Conservation (phyloP, 371 early-diverging fungal species). For the Mycotypha africana region DNA sequence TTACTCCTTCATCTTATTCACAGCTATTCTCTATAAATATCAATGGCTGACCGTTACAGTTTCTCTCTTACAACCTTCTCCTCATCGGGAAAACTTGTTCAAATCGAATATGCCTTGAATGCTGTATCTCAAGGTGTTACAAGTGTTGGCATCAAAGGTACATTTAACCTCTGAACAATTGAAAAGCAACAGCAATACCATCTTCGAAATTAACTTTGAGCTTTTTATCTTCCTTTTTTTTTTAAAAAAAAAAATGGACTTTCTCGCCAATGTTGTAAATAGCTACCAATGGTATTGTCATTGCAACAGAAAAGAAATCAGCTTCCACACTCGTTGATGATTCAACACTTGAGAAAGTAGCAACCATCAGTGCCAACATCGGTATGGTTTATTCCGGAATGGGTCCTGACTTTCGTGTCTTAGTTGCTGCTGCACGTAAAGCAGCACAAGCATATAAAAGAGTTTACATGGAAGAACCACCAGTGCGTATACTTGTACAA, state of each 20-base stretch:
- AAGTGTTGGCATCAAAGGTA: slow-evolving; percentile 97
- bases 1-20: neutral
- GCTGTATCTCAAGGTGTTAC: slow-evolving; percentile 96
- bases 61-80: slow-evolving; percentile 99
- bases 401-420: slow-evolving; percentile 96
- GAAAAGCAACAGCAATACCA: too few species aligned
- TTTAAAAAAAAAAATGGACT: too few species aligned
- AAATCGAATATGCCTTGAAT: slow-evolving; percentile 98
- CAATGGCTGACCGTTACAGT: slow-evolving; percentile 70
- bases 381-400: slow-evolving; percentile 99
- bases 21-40: too few species aligned
- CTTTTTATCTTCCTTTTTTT: too few species aligned
- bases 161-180: too few species aligned
- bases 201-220: too few species aligned
- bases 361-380: slow-evolving; percentile 84
- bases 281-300: slow-evolving; percentile 96
- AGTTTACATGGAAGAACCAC: slow-evolving; percentile 94
- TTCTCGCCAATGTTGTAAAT: too few species aligned
- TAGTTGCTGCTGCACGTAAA: slow-evolving; percentile 94
- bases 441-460: slow-evolving; percentile 92
- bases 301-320: slow-evolving; percentile 97
- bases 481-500: slow-evolving; percentile 89
- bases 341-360: slow-evolving; percentile 84
- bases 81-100: slow-evolving; percentile 98
- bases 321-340: slow-evolving; percentile 92